phyloP scores from a whole-genome alignment of 371 early-diverging fungal species.

The Apophysomyces ossiformis region DNA sequence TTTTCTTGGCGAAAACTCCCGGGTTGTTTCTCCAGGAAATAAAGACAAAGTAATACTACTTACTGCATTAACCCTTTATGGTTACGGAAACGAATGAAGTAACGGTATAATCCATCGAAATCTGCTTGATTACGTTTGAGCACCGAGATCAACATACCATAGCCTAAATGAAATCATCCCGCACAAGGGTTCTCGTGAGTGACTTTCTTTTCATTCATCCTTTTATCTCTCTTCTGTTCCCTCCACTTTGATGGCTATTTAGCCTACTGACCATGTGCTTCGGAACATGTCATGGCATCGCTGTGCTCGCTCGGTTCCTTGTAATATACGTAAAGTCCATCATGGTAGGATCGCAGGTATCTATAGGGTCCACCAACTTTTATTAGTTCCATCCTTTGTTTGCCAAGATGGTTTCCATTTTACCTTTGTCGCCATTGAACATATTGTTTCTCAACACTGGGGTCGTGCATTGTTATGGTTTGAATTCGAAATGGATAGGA shows the following conservation, averaged over 20 bases:
- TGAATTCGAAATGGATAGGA: slow-evolving; percentile 7
- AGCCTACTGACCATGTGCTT: slow-evolving; percentile 48
- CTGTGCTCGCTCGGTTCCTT: slow-evolving; percentile 47
- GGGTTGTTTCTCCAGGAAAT: not conserved
- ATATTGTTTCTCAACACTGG: slow-evolving; percentile 35
- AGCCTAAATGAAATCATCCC: slow-evolving; percentile 35
- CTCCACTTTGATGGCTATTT: no score
- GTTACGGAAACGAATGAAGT: slow-evolving; percentile 59
- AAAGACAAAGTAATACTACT: not conserved
- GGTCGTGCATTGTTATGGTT: slow-evolving; percentile 8
- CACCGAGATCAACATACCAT: slow-evolving; percentile 67
- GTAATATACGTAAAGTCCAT: slow-evolving; percentile 51
- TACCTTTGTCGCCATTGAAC: slow-evolving; percentile 32
- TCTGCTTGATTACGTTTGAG: slow-evolving; percentile 62
- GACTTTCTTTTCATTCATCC: not conserved
- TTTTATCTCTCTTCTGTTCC: no score
- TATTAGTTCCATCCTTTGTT: not conserved
- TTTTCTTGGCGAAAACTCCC: not conserved
- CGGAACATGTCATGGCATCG: slow-evolving; percentile 52
- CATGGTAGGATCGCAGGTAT: slow-evolving; percentile 48
- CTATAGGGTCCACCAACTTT: slow-evolving; percentile 18
- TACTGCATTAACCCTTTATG: slow-evolving; percentile 61
- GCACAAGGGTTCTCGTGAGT: not conserved
- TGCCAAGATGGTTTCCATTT: not conserved
- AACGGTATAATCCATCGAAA: slow-evolving; percentile 64